phyloP scores from a whole-genome alignment of 495 filamentous ascomycete species.

The Patellaria atrata region DNA sequence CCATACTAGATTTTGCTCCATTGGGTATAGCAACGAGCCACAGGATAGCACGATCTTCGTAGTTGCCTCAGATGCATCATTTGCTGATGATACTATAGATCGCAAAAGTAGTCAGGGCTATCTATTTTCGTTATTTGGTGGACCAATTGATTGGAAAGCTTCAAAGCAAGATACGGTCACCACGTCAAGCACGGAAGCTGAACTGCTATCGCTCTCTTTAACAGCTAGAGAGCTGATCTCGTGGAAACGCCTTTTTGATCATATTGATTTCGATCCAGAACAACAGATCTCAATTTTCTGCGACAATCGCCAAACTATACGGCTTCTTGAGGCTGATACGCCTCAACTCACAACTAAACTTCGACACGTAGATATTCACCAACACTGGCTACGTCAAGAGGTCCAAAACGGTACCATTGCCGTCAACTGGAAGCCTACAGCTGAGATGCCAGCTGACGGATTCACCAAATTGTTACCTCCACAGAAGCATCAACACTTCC shows the following conservation, averaged over 20 bases:
- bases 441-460: conserved; percentile 1
- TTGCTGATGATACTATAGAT: conserved; percentile 3
- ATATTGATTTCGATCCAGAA: conserved; percentile 4
- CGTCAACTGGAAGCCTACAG: neutral
- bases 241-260: conserved; percentile 7
- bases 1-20: conserved; percentile 3
- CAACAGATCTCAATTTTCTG: neutral
- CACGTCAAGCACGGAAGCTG: conserved; percentile 23
- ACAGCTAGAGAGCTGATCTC: conserved; percentile 10
- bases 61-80: conserved; percentile 10
- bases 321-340: neutral
- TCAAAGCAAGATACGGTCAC: conserved; percentile 20
- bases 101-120: conserved; percentile 14
- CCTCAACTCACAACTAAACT: conserved; percentile 5
- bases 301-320: conserved; percentile 11
- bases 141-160: conserved; percentile 18
- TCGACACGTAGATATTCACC: conserved; percentile 10
- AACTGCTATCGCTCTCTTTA: conserved; percentile 15
- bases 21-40: too few species aligned
- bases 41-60: too few species aligned
- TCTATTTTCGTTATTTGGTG: conserved; percentile 18
- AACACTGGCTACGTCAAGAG: conserved; percentile 11
- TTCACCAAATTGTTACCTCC: neutral
- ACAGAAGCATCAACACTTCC: conserved; percentile 1
- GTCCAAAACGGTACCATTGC: neutral